Evolutionary conservation across 805 yeast genomes (phyloP).

Genomic region (Alloascoidea africana): DNA sequence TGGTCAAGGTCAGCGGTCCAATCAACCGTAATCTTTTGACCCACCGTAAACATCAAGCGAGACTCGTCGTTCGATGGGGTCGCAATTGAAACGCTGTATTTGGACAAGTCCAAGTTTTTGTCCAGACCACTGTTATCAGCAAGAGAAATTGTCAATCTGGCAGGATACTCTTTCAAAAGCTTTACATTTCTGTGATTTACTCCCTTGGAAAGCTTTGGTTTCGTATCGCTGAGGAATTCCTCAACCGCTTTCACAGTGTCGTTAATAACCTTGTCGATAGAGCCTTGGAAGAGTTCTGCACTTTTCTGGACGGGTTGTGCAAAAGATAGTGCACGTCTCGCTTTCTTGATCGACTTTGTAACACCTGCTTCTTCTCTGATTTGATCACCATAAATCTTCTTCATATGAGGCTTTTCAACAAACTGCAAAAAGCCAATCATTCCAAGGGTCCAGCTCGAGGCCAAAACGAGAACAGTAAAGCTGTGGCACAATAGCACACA

Average conservation of each 20-base stretch:
- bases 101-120: slow-evolving; percentile 10
- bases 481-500: slow-evolving; percentile 40
- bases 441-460: slow-evolving; percentile 50
- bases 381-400: slow-evolving; percentile 54
- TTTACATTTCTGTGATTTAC: slow-evolving; percentile 20
- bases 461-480: slow-evolving; percentile 29
- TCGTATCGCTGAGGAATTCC: slow-evolving; percentile 20
- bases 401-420: slow-evolving; percentile 69
- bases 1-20: slow-evolving; percentile 41
- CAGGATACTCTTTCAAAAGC: slow-evolving; percentile 22
- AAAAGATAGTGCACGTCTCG: slow-evolving; percentile 10
- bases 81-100: slow-evolving; percentile 10
- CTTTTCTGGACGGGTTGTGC: slow-evolving; percentile 14
- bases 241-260: slow-evolving; percentile 29
- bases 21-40: slow-evolving; percentile 34
- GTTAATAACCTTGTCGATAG: slow-evolving; percentile 22
- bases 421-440: slow-evolving; percentile 54
- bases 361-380: slow-evolving; percentile 35
- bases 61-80: slow-evolving; percentile 4
- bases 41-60: slow-evolving; percentile 21
- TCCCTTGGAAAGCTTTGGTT: slow-evolving; percentile 12
- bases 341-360: slow-evolving; percentile 19
- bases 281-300: slow-evolving; percentile 14
- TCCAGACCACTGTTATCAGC: slow-evolving; percentile 12
- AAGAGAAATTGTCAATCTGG: slow-evolving; percentile 16